phyloP scores from a whole-genome alignment of 768 basidiomycete species.

The Mycena capillaripes region DNA sequence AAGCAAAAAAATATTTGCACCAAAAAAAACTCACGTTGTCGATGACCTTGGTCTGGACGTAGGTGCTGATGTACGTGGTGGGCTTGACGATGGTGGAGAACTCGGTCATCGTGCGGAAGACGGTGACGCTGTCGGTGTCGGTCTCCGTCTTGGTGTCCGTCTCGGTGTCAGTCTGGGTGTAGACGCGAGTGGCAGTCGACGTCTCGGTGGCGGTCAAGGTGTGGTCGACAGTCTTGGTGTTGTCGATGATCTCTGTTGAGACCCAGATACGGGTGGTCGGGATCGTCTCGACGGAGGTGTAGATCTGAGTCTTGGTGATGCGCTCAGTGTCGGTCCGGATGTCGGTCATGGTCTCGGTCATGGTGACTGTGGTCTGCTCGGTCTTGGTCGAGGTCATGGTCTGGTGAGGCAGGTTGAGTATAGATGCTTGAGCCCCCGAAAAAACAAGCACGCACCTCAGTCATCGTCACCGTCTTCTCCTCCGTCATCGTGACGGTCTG shows the following conservation, averaged over 20 bases:
- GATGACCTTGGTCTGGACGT: slow-evolving; percentile 67
- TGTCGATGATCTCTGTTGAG: slow-evolving; percentile 75
- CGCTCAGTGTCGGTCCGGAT: slow-evolving; percentile 58
- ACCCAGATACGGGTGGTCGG: slow-evolving; percentile 78
- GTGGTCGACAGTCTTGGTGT: slow-evolving; percentile 67
- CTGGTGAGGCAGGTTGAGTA: slow-evolving; percentile 6
- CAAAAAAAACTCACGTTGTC: slow-evolving; percentile 65
- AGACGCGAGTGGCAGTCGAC: slow-evolving; percentile 66
- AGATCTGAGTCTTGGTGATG: slow-evolving; percentile 59
- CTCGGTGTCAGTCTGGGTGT: slow-evolving; percentile 63
- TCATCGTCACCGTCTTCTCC: slow-evolving; percentile 34
- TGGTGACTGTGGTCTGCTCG: slow-evolving; percentile 53
- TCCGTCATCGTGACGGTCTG: slow-evolving; percentile 55
- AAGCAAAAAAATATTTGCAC: not conserved
- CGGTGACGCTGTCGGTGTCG: slow-evolving; percentile 66
- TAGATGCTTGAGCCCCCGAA: not conserved
- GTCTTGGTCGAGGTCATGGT: slow-evolving; percentile 48
- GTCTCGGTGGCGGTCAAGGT: slow-evolving; percentile 77
- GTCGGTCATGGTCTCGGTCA: slow-evolving; percentile 48
- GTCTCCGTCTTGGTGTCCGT: slow-evolving; percentile 65
- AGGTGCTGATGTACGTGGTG: slow-evolving; percentile 69
- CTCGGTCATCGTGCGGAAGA: slow-evolving; percentile 68
- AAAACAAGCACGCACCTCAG: slow-evolving; percentile 29
- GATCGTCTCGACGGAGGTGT: slow-evolving; percentile 66
- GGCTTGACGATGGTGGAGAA: slow-evolving; percentile 67